Base-by-base conservation (phyloP, 2,329 filamentous ascomycete species). In the Aspergillus tanneri region DNA sequence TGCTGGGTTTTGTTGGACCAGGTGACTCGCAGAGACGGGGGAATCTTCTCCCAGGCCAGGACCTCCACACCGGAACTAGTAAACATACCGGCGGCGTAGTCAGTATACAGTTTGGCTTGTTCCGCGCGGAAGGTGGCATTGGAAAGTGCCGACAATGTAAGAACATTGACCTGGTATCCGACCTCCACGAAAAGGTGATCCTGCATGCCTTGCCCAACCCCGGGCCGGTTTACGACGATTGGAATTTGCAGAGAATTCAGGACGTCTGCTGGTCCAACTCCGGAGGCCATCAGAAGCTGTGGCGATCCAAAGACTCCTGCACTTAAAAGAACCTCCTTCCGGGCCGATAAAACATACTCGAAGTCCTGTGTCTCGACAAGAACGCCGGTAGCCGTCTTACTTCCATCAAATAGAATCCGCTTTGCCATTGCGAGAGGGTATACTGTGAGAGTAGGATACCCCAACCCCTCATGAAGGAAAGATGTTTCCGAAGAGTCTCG, bases 291-390 rank as follows among this genome's bases (percentile, higher is more conserved):
- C 8, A 81, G 66, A 0, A 57, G 43, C 43, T 57, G 54, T 0
- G 54, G 54, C 12, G 74, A 77, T 54, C 81, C 78, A 57, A 77
- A 79, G 3, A 72, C 69, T 3, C 80, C 81, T 0, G 73, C 77
- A 0, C 77, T 72, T 6, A 83, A 49, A 27, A 75, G 70, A 5
- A 73, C 72, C 53, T 83, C 80, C 24, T 70, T 70, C n/a, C 68
- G 74, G 16, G 79, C 77, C 2, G 66, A 66, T 48, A 82, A 72
- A 24, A 60, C 74, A 34, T 34, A 34, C n/a, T 19, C 4, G 53
- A 42, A 0, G 36, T 47, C 9, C 52, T 57, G n/a, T 53, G 53
- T 5, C 46, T 16, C 10, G 12, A 4, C 4, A 48, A 54, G 23
- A 7, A 34, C 74, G 67, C 22, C 59, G 34, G 1, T 77, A 74